Evolutionary conservation across 2,329 filamentous ascomycete species (phyloP).

Genomic region (Pseudodiploospora longispora): DNA sequence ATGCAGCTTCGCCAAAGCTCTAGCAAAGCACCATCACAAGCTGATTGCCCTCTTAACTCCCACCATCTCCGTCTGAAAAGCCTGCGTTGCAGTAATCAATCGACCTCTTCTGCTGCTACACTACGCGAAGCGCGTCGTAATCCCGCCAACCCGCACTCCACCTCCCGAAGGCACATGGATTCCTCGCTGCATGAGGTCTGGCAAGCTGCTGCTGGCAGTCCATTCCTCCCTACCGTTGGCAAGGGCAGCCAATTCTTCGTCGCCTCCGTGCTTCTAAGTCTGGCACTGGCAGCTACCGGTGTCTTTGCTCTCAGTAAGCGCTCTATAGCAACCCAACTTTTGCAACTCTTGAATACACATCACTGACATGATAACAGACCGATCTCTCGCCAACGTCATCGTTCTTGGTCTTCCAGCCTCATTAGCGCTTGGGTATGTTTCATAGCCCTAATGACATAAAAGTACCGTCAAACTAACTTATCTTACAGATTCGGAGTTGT

Average conservation of each 20-base stretch:
- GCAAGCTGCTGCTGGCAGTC: constrained; percentile 83
- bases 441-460: background rate
- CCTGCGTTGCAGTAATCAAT: background rate
- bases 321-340: background rate
- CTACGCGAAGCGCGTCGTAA: constrained; percentile 2
- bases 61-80: constrained; percentile 2
- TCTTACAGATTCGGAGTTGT: constrained; percentile 76
- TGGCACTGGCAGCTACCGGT: constrained; percentile 65
- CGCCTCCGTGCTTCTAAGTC: constrained; percentile 65
- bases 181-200: constrained; percentile 81
- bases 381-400: constrained; percentile 68
- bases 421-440: constrained; percentile 74
- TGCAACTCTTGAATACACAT: constrained; percentile 3
- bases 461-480: constrained; percentile 14
- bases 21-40: background rate
- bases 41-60: background rate
- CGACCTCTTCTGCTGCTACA: constrained; percentile 1
- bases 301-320: constrained; percentile 78
- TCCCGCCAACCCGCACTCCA: background rate
- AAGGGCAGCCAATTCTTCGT: constrained; percentile 81
- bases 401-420: constrained; percentile 80
- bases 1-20: constrained; percentile 1
- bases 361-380: constrained; percentile 49
- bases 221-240: constrained; percentile 70
- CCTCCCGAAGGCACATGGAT: constrained; percentile 50